A percentile compares a stretch with the other conserved stretches of the same genome.
phyloP scores from a whole-genome alignment of 139 green algal species.

The Chlorella sp. region DNA sequence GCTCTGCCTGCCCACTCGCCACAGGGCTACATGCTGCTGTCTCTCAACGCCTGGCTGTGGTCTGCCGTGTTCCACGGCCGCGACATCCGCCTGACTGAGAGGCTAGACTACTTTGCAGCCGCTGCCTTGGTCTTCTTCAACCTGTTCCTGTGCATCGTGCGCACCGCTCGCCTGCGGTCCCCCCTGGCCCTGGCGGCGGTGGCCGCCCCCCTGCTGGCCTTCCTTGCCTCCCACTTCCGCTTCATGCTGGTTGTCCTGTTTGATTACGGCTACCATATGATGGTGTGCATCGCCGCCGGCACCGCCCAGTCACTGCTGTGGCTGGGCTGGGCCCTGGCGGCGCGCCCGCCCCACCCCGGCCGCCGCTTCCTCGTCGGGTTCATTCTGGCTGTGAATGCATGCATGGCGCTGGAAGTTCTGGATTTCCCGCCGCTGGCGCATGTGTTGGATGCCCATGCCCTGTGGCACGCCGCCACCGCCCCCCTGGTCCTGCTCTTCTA shows the following conservation, averaged over 20 bases:
- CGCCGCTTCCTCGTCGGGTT: conserved; percentile 60
- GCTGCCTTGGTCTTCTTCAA: conserved; percentile 51
- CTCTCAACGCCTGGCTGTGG: conserved; percentile 79
- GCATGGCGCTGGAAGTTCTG: conserved; percentile 82
- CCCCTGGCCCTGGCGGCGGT: neutral
- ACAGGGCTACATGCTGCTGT: conserved; percentile 53
- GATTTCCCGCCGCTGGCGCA: conserved; percentile 81
- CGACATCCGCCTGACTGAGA: conserved; percentile 68
- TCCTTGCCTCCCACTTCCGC: conserved; percentile 58
- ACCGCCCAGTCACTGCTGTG: conserved; percentile 55
- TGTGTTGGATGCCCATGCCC: conserved; percentile 82
- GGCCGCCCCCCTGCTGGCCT: neutral
- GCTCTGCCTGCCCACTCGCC: no score
- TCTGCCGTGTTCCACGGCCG: conserved; percentile 84
- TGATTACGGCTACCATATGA: conserved; percentile 90
- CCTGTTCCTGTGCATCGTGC: conserved; percentile 42
- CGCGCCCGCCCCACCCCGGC: conserved; percentile 39
- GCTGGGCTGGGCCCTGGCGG: conserved; percentile 48
- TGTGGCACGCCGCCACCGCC: conserved; percentile 85
- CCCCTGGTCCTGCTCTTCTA: conserved; percentile 80
- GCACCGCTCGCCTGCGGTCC: neutral
- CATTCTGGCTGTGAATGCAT: conserved; percentile 56
- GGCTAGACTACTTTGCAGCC: conserved; percentile 74
- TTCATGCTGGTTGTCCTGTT: conserved; percentile 87
- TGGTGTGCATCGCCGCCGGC: conserved; percentile 66